A percentile compares a stretch with the other conserved stretches of the same genome.
phyloP scores from a whole-genome alignment of 2,329 filamentous ascomycete genomes.

The Alternaria arborescens region DNA sequence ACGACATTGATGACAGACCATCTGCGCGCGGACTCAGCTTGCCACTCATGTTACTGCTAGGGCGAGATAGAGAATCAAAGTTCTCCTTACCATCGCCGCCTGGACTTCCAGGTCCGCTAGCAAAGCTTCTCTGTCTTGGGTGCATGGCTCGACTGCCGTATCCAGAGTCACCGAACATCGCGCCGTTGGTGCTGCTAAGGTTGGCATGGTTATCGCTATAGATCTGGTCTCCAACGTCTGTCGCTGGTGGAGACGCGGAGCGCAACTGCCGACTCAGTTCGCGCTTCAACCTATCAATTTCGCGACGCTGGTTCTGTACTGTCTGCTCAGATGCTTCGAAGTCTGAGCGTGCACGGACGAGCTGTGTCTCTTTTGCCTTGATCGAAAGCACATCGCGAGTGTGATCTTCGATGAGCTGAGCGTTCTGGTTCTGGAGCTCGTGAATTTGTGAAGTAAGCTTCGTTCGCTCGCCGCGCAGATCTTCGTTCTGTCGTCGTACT shows the following conservation, averaged over 20 bases:
- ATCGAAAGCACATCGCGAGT: conserved; percentile 94
- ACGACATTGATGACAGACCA: conserved; percentile 44
- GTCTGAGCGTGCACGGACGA: conserved; percentile 90
- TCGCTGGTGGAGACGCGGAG: conserved; percentile 64
- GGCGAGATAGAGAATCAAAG: conserved; percentile 48
- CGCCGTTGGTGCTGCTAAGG: conserved; percentile 59
- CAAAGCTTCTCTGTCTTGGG: conserved; percentile 38
- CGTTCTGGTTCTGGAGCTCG: conserved; percentile 96
- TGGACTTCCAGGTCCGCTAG: conserved; percentile 43
- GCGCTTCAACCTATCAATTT: conserved; percentile 92
- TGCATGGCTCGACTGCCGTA: conserved; percentile 54
- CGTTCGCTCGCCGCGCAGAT: conserved; percentile 80
- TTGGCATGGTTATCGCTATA: conserved; percentile 65
- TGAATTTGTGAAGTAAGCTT: conserved; percentile 87
- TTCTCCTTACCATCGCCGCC: conserved; percentile 60
- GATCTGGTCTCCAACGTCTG: conserved; percentile 55
- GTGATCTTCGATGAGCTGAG: conserved; percentile 95
- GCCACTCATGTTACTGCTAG: conserved; percentile 46
- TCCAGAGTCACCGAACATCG: conserved; percentile 44
- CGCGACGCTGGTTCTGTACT: conserved; percentile 82
- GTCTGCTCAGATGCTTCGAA: conserved; percentile 87
- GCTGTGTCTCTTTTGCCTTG: conserved; percentile 97
- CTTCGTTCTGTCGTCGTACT: conserved; percentile 77
- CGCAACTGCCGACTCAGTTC: conserved; percentile 69
- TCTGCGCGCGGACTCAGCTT: conserved; percentile 53